Evolutionary conservation across 108 stramenopile genomes (phyloP).

Genomic region (Fragilaria radians): DNA sequence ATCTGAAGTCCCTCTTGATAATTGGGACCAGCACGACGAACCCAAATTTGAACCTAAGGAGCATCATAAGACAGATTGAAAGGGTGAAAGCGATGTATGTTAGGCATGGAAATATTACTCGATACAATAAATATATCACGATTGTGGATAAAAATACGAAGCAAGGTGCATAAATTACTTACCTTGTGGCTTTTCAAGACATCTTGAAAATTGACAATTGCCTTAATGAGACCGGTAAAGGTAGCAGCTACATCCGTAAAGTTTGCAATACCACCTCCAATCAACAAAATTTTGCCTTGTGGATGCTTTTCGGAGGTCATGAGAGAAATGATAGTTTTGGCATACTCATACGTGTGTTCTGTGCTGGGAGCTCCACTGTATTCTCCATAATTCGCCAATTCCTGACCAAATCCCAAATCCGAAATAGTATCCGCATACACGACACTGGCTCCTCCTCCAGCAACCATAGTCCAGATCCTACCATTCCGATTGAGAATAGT

Average conservation of each 20-base stretch:
- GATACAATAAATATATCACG: too few relatives aligned
- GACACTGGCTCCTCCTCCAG: conserved; percentile 88
- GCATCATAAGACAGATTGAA: background rate
- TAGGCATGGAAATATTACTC: background rate
- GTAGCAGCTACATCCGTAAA: conserved; percentile 94
- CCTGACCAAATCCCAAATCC: conserved; percentile 72
- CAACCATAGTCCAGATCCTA: conserved; percentile 92
- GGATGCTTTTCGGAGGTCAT: conserved; percentile 72
- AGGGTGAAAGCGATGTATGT: background rate
- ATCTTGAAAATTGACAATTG: conserved; percentile 57
- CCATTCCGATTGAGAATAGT: conserved; percentile 83
- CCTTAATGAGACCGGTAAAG: conserved; percentile 87
- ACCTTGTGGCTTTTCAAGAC: conserved; percentile 57
- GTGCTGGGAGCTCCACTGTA: conserved; percentile 87
- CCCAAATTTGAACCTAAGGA: conserved; percentile 60
- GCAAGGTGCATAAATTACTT: background rate
- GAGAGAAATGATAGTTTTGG: conserved; percentile 74
- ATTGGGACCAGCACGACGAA: conserved; percentile 87
- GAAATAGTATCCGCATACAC: conserved; percentile 94
- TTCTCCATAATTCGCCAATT: conserved; percentile 92
- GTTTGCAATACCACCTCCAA: conserved; percentile 91
- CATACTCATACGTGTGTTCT: conserved; percentile 88
- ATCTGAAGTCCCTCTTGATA: conserved; percentile 84
- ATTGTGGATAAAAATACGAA: too few relatives aligned
- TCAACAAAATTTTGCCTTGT: conserved; percentile 74